Percentiles rank a stretch among this genome's conserved stretches.
Evolutionary conservation across 331 rosid genomes (phyloP).

Genomic region (Pyrus hybrid): DNA sequence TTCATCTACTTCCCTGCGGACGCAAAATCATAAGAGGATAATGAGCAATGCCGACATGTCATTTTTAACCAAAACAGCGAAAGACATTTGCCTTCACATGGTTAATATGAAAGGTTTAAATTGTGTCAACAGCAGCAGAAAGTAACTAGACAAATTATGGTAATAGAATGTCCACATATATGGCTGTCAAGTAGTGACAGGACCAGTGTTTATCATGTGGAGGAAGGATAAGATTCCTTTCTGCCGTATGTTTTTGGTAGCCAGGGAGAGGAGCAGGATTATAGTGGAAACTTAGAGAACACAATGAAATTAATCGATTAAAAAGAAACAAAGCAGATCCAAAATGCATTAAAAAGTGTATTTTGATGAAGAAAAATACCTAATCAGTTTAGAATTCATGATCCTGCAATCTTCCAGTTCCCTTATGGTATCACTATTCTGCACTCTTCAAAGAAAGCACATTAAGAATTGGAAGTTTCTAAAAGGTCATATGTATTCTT

Average conservation of each 20-base stretch:
- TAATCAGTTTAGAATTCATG: slow-evolving; percentile 55
- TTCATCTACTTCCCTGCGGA: slow-evolving; percentile 57
- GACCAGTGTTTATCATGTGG: neutral
- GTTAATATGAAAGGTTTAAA: neutral
- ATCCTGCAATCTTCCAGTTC: slow-evolving; percentile 56
- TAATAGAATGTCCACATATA: neutral
- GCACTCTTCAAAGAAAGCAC: slow-evolving; percentile 19
- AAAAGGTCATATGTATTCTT: neutral
- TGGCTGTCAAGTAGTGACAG: neutral
- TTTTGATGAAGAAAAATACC: slow-evolving; percentile 23
- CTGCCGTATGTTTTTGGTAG: neutral
- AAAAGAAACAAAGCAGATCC: neutral
- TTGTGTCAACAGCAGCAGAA: neutral
- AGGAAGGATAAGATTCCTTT: neutral
- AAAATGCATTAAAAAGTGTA: neutral
- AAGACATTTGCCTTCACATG: neutral
- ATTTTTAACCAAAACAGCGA: neutral
- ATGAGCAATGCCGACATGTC: slow-evolving; percentile 7
- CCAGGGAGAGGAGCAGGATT: neutral
- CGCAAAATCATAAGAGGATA: slow-evolving; percentile 11
- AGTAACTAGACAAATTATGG: neutral
- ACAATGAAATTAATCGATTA: neutral
- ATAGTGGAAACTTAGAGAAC: neutral
- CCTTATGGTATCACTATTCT: slow-evolving; percentile 38
- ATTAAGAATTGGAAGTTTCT: neutral